Percentiles rank a stretch among this genome's conserved stretches.
These are phyloP conservation scores for Macadamia integrifolia DNA, from an alignment of 164 flowering plant genomes.

Conservation along the genomic window DNA sequence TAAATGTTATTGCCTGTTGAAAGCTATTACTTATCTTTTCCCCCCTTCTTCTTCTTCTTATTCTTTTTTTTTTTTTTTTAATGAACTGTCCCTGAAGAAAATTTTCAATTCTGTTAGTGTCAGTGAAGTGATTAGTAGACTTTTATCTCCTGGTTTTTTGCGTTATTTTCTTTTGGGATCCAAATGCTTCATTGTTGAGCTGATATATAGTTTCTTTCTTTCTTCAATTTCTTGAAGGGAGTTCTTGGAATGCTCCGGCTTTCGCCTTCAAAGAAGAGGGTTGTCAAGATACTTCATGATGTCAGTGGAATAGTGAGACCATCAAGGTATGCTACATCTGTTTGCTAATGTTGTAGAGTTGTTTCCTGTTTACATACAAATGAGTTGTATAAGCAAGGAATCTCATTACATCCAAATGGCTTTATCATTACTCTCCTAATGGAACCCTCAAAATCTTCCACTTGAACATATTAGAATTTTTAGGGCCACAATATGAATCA, in stretches of 20 bases:
- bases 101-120: not conserved
- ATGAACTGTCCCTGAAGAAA: too few relatives aligned
- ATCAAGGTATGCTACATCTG: slow-evolving; percentile 34
- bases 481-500: too few relatives aligned
- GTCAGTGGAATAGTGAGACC: slow-evolving; percentile 51
- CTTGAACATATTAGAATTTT: too few relatives aligned
- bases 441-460: too few relatives aligned
- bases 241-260: slow-evolving; percentile 37
- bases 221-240: slow-evolving; percentile 13
- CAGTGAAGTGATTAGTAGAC: not conserved
- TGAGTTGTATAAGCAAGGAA: too few relatives aligned
- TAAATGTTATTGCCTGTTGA: too few relatives aligned
- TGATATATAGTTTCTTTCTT: not conserved
- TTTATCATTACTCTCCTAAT: too few relatives aligned
- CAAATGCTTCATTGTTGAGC: not conserved
- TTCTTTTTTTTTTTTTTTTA: too few relatives aligned
- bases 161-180: not conserved
- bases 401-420: too few relatives aligned
- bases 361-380: not conserved
- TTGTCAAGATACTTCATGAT: slow-evolving; percentile 43
- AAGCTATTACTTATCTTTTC: too few relatives aligned
- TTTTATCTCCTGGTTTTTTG: not conserved
- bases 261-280: slow-evolving; percentile 42
- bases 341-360: not conserved
- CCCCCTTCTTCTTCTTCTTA: too few relatives aligned